phyloP scores from a whole-genome alignment of 805 yeast genomes.

The Hanseniaspora occidentalis region DNA sequence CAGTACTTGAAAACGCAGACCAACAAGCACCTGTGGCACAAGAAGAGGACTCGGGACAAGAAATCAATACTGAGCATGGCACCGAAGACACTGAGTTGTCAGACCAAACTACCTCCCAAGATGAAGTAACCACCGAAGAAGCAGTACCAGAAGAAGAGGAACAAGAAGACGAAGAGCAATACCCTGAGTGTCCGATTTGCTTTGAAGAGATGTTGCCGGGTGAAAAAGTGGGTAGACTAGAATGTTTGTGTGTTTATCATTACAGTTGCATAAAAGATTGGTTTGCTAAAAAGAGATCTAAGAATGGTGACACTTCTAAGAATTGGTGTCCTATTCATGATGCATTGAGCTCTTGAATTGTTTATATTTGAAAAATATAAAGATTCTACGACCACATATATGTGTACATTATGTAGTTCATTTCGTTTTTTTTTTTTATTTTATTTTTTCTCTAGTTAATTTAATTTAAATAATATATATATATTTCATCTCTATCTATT shows the following conservation, averaged over 20 bases:
- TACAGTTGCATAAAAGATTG: constrained; percentile 82
- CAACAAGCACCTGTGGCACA: too few species aligned
- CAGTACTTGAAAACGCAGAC: too few species aligned
- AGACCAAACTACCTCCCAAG: too few species aligned
- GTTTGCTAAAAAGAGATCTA: constrained; percentile 53
- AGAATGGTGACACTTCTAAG: constrained; percentile 21
- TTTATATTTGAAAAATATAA: neutral
- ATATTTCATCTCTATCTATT: neutral
- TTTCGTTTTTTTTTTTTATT: neutral
- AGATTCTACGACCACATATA: neutral
- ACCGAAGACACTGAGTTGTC: too few species aligned
- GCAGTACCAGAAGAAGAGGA: constrained; percentile 6
- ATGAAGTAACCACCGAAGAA: constrained; percentile 14
- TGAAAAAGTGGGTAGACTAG: constrained; percentile 81
- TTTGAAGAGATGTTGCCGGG: constrained; percentile 80
- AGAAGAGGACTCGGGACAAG: too few species aligned
- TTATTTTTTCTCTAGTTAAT: neutral
- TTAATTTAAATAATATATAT: too few species aligned
- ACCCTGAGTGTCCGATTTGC: constrained; percentile 85
- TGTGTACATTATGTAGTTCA: neutral
- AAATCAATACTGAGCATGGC: too few species aligned
- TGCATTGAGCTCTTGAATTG: constrained; percentile 11
- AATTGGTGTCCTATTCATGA: constrained; percentile 41
- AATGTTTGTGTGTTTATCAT: constrained; percentile 90
- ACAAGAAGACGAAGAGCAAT: constrained; percentile 25